Base-by-base conservation (phyloP, 1,139 yeast species). In the Nakaseomyces glabratus region DNA sequence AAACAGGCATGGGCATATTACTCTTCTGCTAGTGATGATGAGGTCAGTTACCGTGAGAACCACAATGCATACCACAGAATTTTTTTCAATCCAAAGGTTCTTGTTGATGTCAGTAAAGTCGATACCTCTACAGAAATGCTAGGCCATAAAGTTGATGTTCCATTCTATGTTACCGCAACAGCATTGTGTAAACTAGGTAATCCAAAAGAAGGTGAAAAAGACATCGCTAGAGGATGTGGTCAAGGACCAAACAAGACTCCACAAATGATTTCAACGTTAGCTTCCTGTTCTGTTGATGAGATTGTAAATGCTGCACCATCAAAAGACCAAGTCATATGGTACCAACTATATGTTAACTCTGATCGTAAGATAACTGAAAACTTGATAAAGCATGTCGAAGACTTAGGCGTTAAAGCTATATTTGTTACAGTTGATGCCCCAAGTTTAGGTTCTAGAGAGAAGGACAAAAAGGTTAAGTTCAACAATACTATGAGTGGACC, bases 361-460 rank as follows among this genome's bases (percentile, higher is more conserved):
- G 80, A 77, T 53, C 69, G 90, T 33, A 65, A 68, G 9, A 61
- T 81, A 31, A 77, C 90, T 25, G 63, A 65, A 31, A 58, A 65
- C 23, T 66, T 82, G 47, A 75, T 84, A 18, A 66, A 68, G 45
- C 80, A 79, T 47, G 93, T 93, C 1, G 94, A 81, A 57, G 51
- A 61, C 31, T 61, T 85, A 33, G 94, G 95, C 0, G 66, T 81
- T 50, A 78, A 77, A 51, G 95, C 88, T 0, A 64, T 85, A 15
- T 82, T 82, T 55, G 74, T 85, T 36, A 85, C 95, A 0, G 96
- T 86, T 3, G 97, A 88, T 62, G 95, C 96, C 0, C 96, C 96
- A 3, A 85, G 84, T 45, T 68, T 86, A 39, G 97, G 97, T n/a
- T 73, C 93, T 46, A 74, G 97, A 48, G 96, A 88, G 75, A 75